Evolutionary conservation across 148 eudicot species (phyloP).

Genomic region (Vaccinium corymbosum): DNA sequence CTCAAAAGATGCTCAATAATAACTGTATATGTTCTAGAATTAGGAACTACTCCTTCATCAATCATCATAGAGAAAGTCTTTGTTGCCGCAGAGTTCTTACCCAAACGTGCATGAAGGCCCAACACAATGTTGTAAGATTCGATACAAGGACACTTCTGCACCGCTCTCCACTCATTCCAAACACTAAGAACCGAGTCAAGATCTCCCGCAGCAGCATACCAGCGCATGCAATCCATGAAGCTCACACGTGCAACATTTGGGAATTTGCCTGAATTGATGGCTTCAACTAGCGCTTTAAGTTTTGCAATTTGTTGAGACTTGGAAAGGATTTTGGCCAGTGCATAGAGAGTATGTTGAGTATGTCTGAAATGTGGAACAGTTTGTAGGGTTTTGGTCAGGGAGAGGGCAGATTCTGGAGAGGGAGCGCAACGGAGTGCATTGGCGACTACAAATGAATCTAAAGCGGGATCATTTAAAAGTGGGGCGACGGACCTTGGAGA

Average conservation of each 20-base stretch:
- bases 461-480: constrained; percentile 44
- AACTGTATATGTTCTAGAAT: constrained; percentile 73
- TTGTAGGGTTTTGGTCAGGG: constrained; percentile 56
- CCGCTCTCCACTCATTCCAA: constrained; percentile 61
- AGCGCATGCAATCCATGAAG: constrained; percentile 63
- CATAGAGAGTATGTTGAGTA: constrained; percentile 59
- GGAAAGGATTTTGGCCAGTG: constrained; percentile 75
- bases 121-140: constrained; percentile 79
- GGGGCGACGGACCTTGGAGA: constrained; percentile 39
- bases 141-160: constrained; percentile 41
- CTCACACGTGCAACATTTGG: constrained; percentile 52
- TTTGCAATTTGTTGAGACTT: constrained; percentile 46
- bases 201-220: constrained; percentile 70
- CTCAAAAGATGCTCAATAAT: constrained; percentile 77
- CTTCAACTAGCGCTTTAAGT: constrained; percentile 61
- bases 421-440: constrained; percentile 85
- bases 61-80: constrained; percentile 49
- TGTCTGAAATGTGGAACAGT: constrained; percentile 59
- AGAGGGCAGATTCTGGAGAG: constrained; percentile 71
- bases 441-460: constrained; percentile 82
- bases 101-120: constrained; percentile 51
- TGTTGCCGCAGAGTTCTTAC: constrained; percentile 61
- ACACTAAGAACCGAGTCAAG: constrained; percentile 50
- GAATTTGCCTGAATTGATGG: constrained; percentile 63
- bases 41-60: constrained; percentile 68